Conservation (phyloP, 1,284 basidiomycete genomes). For the Pholiota adiposa region DNA sequence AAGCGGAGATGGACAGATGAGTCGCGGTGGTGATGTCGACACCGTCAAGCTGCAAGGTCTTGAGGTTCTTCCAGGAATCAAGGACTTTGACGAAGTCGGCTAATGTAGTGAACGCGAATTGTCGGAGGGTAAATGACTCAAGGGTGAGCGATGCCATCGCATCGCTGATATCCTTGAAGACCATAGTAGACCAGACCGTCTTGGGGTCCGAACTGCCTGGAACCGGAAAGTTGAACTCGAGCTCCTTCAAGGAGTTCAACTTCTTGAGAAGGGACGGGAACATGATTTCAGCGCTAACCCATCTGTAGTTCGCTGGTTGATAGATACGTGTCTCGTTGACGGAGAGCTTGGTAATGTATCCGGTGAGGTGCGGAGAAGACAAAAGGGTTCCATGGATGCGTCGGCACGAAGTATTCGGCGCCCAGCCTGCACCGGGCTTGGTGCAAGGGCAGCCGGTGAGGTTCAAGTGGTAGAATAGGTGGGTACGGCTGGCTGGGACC, state of each 20-base stretch:
- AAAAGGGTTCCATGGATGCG: constrained; percentile 22
- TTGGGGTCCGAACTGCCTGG: constrained; percentile 15
- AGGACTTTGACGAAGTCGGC: constrained; percentile 25
- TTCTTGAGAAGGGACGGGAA: constrained; percentile 25
- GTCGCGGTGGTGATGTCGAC: constrained; percentile 22
- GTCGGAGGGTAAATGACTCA: constrained; percentile 21
- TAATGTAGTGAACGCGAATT: constrained; percentile 23
- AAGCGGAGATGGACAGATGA: constrained; percentile 15
- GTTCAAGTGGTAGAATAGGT: constrained; percentile 26
- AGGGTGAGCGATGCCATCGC: constrained; percentile 18
- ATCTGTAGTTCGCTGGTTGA: constrained; percentile 21
- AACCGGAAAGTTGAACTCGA: constrained; percentile 25
- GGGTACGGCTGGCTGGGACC: constrained; percentile 27
- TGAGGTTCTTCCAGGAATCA: constrained; percentile 19
- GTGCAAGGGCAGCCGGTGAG: constrained; percentile 20
- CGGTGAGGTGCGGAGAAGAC: constrained; percentile 23
- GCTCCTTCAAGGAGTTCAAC: constrained; percentile 18
- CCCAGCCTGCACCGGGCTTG: constrained; percentile 13
- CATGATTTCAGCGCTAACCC: constrained; percentile 23
- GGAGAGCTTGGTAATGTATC: constrained; percentile 24
- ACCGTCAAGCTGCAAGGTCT: constrained; percentile 23
- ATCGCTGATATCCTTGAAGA: constrained; percentile 24
- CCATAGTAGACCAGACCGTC: constrained; percentile 23
- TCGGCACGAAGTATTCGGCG: constrained; percentile 21
- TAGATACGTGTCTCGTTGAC: constrained; percentile 17